Evolutionary conservation across 805 yeast genomes (phyloP), one percentile per base, ranked within the genome.

Genomic region (Jamesozyma lodderae): DNA sequence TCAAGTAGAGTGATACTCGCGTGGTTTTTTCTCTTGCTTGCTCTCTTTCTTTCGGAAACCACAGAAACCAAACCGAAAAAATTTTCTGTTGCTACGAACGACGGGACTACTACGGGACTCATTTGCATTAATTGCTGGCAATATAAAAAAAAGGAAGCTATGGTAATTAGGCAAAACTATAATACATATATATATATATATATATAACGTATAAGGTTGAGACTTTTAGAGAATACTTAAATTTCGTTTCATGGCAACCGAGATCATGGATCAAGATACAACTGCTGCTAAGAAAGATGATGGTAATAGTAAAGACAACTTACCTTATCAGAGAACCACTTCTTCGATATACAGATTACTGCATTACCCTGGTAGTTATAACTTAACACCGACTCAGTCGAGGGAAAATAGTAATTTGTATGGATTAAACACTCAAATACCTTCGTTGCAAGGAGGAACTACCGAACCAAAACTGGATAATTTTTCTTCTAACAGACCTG

Each of bases 291-390:
- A 31, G 6, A 31, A 31, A 31, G 21, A 31, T 31, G 33, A 21
- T 22, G 14, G 21, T 13, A 31, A 35, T 11, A 25, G 18, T 13
- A 9, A 17, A n/a, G 20, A 21, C 27, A 19, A 25, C 13, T 27
- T 28, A 1, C 44, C 44, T n/a, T 36, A 33, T 22, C 41, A 36
- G 26, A 38, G 47, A 26, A 28, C 40, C 6, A 37, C 47, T 3
- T 46, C 50, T 2, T 44, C 50, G 4, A 44, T 46, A 7, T 46
- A 46, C 27, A 36, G 42, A 26, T 31, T 46, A 19, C 27, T 46
- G 15, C 50, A 46, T 25, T 34, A 28, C 5, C 28, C 43, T 28
- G 31, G 35, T 27, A 32, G 31, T 18, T 22, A 19, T 36, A 30
- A 18, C 21, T 17, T 29, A 16, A 14, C 31, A 21, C 23, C 19